phyloP scores from a whole-genome alignment of 179 eudicot genomes.

The Silene vulgaris region DNA sequence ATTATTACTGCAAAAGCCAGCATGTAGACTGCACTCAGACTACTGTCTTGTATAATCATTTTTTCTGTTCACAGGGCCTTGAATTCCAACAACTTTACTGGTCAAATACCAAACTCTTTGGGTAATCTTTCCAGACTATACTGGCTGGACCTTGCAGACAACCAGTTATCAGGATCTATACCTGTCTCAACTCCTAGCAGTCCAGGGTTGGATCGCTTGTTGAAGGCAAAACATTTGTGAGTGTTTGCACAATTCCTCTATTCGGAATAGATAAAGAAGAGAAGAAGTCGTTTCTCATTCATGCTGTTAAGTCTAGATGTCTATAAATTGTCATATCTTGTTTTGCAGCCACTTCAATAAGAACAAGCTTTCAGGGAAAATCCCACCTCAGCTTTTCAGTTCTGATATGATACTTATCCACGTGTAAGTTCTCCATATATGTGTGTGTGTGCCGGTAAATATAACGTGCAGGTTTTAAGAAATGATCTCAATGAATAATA shows the following conservation, averaged over 20 bases:
- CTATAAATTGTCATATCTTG: not conserved
- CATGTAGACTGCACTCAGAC: no score
- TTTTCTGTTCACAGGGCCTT: constrained; percentile 53
- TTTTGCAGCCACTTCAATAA: constrained; percentile 82
- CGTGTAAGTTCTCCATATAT: constrained; percentile 48
- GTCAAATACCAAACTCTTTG: constrained; percentile 64
- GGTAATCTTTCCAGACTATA: constrained; percentile 69
- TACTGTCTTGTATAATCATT: not conserved
- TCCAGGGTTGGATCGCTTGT: constrained; percentile 66
- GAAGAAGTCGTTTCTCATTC: not conserved
- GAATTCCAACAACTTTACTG: constrained; percentile 78
- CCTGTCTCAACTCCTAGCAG: constrained; percentile 57
- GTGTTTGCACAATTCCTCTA: constrained; percentile 22
- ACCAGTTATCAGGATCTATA: constrained; percentile 67
- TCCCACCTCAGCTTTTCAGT: constrained; percentile 66
- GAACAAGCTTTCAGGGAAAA: constrained; percentile 72
- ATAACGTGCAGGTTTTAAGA: not conserved
- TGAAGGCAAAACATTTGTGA: constrained; percentile 82
- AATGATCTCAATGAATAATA: not conserved
- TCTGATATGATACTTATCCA: constrained; percentile 75
- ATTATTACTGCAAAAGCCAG: no score
- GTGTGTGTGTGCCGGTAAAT: not conserved
- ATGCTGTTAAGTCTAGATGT: constrained; percentile 8
- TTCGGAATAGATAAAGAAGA: not conserved
- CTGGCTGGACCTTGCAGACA: constrained; percentile 87